These are phyloP conservation scores for Sarocladium oryzae DNA, from an alignment of 2,329 filamentous ascomycete species.

Conservation along the genomic window DNA sequence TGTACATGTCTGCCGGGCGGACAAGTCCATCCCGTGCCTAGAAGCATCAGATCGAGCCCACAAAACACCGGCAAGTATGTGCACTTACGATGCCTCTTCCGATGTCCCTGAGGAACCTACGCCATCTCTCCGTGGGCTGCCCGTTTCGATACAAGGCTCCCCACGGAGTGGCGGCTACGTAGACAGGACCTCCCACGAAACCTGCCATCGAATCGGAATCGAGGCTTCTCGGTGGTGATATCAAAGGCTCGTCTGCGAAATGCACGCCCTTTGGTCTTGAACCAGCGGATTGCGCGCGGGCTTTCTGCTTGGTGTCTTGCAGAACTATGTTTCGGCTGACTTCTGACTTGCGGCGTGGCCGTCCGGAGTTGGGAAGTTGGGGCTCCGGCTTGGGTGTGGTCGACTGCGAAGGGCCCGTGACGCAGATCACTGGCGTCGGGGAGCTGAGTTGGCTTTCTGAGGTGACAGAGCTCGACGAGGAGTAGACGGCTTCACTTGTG, in stretches of 20 bases:
- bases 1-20: neutral
- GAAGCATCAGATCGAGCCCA: neutral
- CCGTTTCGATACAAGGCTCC: neutral
- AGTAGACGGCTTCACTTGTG: neutral
- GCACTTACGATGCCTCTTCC: neutral
- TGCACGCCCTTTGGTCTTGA: neutral
- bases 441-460: neutral
- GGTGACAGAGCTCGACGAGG: neutral
- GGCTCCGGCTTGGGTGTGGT: neutral
- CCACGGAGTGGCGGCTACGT: neutral
- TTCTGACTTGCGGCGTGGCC: neutral
- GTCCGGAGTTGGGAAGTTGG: neutral
- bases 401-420: neutral
- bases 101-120: neutral
- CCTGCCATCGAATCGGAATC: neutral
- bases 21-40: neutral
- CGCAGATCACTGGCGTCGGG: neutral
- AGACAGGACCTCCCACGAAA: neutral
- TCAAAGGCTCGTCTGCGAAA: neutral
- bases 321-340: neutral
- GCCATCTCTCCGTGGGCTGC: neutral
- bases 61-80: neutral
- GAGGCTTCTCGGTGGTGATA: neutral
- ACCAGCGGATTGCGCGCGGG: slow-evolving; percentile 1
- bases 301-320: neutral